Conservation (phyloP, 345 rosid species). For the Dimocarpus longan region DNA sequence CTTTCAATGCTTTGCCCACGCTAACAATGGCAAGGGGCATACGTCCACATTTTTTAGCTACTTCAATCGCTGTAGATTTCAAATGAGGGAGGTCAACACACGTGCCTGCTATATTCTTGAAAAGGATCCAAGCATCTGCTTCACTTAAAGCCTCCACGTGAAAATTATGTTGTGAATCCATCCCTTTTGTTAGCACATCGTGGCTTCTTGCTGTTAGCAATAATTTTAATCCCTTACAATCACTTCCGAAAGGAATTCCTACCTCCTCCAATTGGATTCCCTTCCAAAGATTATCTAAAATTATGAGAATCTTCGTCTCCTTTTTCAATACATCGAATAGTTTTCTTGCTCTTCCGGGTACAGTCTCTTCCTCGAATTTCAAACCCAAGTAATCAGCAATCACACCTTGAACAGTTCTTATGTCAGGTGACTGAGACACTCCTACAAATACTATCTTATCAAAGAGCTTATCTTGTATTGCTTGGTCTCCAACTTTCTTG, state of each 20-base stretch:
- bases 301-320: background rate
- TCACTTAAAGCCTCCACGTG: background rate
- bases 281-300: too few relatives aligned
- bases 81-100: background rate
- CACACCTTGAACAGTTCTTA: background rate
- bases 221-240: too few relatives aligned
- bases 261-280: too few relatives aligned
- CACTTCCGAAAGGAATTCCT: too few relatives aligned
- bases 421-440: background rate
- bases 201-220: too few relatives aligned
- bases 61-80: background rate
- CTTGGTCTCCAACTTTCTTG: constrained; percentile 15
- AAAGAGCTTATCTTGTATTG: constrained; percentile 14
- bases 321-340: background rate
- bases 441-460: constrained; percentile 9
- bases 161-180: background rate
- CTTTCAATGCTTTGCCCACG: background rate
- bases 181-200: background rate
- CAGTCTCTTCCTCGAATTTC: background rate
- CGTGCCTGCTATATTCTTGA: background rate
- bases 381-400: constrained; percentile 11
- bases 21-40: constrained; percentile 16
- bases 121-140: constrained; percentile 13
- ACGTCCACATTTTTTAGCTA: constrained; percentile 8
- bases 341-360: background rate